A percentile compares a stretch with the other conserved stretches of the same genome.
These are phyloP conservation scores for Taphrina communis DNA, from an alignment of 1,139 yeast species.

Conservation along the genomic window DNA sequence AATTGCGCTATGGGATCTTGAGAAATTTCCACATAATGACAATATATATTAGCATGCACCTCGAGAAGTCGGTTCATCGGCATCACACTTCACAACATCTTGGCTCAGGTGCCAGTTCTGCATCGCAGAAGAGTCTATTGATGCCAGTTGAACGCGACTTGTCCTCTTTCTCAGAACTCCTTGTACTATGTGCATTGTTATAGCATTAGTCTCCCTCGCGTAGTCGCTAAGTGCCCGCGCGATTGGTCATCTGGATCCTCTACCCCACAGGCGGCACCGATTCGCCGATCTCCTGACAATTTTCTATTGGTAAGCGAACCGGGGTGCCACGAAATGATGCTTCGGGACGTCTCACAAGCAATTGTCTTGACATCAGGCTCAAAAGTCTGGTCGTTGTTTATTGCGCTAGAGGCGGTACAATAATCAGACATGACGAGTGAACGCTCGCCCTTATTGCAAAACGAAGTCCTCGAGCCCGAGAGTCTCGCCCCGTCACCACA, in stretches of 20 bases:
- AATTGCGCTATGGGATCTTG: background rate
- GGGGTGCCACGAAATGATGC: background rate
- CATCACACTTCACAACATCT: too few relatives aligned
- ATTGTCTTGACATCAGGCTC: background rate
- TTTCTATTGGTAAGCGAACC: background rate
- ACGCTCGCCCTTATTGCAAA: conserved; percentile 9
- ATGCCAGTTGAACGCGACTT: too few relatives aligned
- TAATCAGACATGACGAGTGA: conserved; percentile 11
- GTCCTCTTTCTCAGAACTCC: too few relatives aligned
- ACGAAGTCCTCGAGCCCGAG: conserved; percentile 18
- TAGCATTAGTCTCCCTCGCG: too few relatives aligned
- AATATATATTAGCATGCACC: too few relatives aligned
- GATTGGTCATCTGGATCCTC: conserved; percentile 10
- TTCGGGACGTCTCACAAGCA: background rate
- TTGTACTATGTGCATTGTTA: too few relatives aligned
- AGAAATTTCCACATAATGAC: too few relatives aligned
- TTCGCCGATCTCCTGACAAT: background rate
- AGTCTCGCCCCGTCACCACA: background rate
- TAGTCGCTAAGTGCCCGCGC: conserved; percentile 1
- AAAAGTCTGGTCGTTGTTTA: too few relatives aligned
- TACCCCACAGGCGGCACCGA: background rate
- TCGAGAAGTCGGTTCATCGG: too few relatives aligned
- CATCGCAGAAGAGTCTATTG: too few relatives aligned
- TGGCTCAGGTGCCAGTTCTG: too few relatives aligned
- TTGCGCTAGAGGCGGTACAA: too few relatives aligned